Evolutionary conservation across 495 filamentous ascomycete species (phyloP), one percentile per base, ranked within the genome.

Genomic region (Aspergillus ostianus): DNA sequence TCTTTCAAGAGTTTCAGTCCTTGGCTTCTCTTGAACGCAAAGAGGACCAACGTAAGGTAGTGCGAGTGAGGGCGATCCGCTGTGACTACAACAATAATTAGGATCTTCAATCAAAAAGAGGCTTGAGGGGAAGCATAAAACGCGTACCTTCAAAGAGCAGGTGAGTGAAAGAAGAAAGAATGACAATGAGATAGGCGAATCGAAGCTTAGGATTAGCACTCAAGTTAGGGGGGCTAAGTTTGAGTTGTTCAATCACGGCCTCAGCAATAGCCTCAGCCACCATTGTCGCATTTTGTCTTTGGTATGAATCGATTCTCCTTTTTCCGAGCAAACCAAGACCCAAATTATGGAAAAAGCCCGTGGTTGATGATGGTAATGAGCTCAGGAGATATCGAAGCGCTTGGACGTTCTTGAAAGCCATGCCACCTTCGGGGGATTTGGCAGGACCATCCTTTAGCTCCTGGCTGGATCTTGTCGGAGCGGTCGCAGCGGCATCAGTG

Each of bases 221-320:
- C 8, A 68, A 72, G 66, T 75, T 80, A 12, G 79, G 73, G 29
- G 75, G 70, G 23, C 63, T 64, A 48, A 83, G 80, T 23, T 79
- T 71, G 10, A 96, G 72, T 66, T 92, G 87, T 50, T 82, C 77
- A 51, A 95, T 70, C 45, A 90, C 80, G 51, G 84, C 83, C 51
- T 87, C 79, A 9, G 90, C 91, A 58, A 98, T 80, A 9, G 88
- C 84, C 56, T 95, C 89, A 1, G 91, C 89, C 19, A 98, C 85
- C 66, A 83, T 73, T 20, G 76, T 79, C 19, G 82, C 84, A 65
- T 90, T 91, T 51, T 91, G 86, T 60, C 82, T 83, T 74, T 81
- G 72, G 64, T 80, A 81, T 67, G 74, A 47, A 62, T 97, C 92
- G 19, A 77, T 77, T 55, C 81, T 82, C 21, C 90, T 83, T 59